These are phyloP conservation scores for Lentinus polychrous DNA, from an alignment of 1,284 basidiomycete species.

Conservation along the genomic window DNA sequence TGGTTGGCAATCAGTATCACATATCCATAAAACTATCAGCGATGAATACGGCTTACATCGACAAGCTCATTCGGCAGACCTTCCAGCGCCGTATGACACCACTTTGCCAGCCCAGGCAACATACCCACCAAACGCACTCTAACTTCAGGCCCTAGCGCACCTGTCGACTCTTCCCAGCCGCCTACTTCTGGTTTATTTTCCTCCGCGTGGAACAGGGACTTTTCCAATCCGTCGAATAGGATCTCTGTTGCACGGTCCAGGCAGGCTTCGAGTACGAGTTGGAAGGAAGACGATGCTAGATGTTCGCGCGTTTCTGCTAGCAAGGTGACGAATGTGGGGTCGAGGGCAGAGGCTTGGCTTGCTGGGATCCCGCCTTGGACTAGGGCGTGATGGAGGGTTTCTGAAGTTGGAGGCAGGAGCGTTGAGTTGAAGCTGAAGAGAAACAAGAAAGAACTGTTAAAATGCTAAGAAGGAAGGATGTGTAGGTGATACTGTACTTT, in stretches of 20 bases:
- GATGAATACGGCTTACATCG: conserved; percentile 51
- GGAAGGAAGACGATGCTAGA: conserved; percentile 65
- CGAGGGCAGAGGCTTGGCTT: conserved; percentile 23
- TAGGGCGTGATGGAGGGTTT: conserved; percentile 63
- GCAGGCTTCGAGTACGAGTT: conserved; percentile 55
- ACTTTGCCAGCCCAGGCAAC: conserved; percentile 71
- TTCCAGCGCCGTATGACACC: conserved; percentile 67
- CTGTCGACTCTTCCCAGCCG: conserved; percentile 12
- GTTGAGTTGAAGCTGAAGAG: conserved; percentile 60
- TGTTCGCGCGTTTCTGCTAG: conserved; percentile 64
- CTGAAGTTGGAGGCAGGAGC: conserved; percentile 63
- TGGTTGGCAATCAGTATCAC: conserved; percentile 2
- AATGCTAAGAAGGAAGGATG: conserved; percentile 2
- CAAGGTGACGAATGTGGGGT: conserved; percentile 54
- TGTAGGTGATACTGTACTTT: conserved; percentile 32
- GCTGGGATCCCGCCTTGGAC: conserved; percentile 48
- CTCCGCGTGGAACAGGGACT: conserved; percentile 40
- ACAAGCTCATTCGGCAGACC: conserved; percentile 78
- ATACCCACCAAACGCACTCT: conserved; percentile 54
- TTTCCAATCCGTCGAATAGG: conserved; percentile 47
- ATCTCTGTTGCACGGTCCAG: conserved; percentile 62
- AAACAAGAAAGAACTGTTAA: not conserved
- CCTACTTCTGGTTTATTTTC: conserved; percentile 15
- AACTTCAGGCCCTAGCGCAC: conserved; percentile 15
- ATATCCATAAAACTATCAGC: conserved; percentile 8